Base-by-base conservation (phyloP, 75 land plant species). In the Ceratopteris richardii region DNA sequence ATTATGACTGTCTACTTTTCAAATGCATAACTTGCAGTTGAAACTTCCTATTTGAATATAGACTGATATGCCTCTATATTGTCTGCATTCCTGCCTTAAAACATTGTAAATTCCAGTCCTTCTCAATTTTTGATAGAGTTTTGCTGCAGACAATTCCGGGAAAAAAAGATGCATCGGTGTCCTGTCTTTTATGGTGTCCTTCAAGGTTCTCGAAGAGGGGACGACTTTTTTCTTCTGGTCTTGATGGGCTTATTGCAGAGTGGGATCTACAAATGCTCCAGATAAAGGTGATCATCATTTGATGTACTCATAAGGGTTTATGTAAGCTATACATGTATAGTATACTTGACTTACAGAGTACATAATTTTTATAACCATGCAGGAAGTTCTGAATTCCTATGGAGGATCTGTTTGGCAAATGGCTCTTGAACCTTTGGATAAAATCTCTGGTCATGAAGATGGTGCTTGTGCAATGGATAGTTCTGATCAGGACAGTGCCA, bases 361-460 rank as follows among this genome's bases (percentile, higher is more conserved):
- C n/a, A n/a, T n/a, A n/a, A n/a, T n/a, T n/a, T n/a, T n/a, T n/a
- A n/a, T n/a, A n/a, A n/a, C n/a, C n/a, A 33, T 69, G 56, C 77
- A 93, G 94, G 69, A 57, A 53, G 71, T 75, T 6, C 22, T 87
- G 40, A 86, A 84, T 31, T 79, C 92, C 9, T 64, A 75, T 68
- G 97, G 89, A 31, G 84, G 86, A 6, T 82, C 99, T 18, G 77
- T 95, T 12, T 95, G 99, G 99, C 86, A 95, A 44, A 80, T 95
- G 80, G 84, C 84, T 29, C 76, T 63, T 0, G 85, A 85, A 44
- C 88, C 85, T 31, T 43, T 58, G 31, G 28, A 16, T 64, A 31
- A 23, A 33, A 1, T 18, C 57, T 26, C 41, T 27, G 28, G 14
- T 1, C 40, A 6, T n/a, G 59, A 36, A 33, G n/a, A n/a, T n/a